A percentile compares a stretch with the other conserved stretches of the same genome.
Evolutionary conservation across 2,329 filamentous ascomycete genomes (phyloP).

Genomic region (Fusarium pseudonygamai): DNA sequence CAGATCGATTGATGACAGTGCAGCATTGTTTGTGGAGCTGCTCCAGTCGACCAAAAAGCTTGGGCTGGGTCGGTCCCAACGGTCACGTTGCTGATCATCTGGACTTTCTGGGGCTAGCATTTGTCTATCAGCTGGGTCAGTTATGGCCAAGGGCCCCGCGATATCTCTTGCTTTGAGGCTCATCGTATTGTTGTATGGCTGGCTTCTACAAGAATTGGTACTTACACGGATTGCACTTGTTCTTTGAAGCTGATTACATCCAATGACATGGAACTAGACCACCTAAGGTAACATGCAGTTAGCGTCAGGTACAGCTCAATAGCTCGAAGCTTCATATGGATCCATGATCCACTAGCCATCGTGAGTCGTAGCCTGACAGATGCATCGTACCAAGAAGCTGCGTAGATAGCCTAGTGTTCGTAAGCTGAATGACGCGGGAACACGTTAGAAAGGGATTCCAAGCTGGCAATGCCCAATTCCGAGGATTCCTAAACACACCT

Average conservation of each 20-base stretch:
- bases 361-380: not conserved
- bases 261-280: not conserved
- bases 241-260: not conserved
- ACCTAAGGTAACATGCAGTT: not conserved
- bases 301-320: constrained; percentile 1
- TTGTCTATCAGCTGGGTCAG: not conserved
- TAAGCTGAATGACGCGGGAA: not conserved
- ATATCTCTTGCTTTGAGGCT: not conserved
- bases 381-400: not conserved
- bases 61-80: constrained; percentile 17
- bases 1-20: constrained; percentile 21
- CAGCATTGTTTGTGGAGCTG: constrained; percentile 24
- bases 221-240: not conserved
- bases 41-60: constrained; percentile 24
- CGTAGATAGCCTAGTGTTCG: not conserved
- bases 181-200: not conserved
- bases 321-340: not conserved
- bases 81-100: constrained; percentile 25
- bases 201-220: not conserved
- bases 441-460: not conserved
- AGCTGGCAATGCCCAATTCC: not conserved
- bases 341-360: not conserved
- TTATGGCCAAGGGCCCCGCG: not conserved
- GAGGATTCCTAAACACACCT: not conserved
- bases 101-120: constrained; percentile 7